These are phyloP conservation scores for Yamadazyma trypodendri DNA, from an alignment of 1,139 yeast genomes.

Conservation along the genomic window DNA sequence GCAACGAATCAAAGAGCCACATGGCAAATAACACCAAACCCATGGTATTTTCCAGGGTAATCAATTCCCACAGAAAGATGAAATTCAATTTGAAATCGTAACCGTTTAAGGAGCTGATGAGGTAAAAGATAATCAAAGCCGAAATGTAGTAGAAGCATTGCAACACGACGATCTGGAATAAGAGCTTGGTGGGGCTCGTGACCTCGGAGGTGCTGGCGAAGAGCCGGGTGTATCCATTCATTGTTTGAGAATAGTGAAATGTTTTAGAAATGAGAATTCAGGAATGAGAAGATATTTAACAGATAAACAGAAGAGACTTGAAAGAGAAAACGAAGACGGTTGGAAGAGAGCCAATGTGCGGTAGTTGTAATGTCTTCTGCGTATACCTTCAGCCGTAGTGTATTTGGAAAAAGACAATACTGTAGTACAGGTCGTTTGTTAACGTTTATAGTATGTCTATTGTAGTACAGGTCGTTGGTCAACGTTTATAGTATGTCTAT, in stretches of 20 bases:
- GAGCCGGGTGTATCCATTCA: slow-evolving; percentile 27
- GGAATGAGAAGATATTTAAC: neutral
- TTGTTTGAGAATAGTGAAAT: neutral
- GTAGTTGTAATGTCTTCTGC: too few species aligned
- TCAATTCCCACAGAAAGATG: slow-evolving; percentile 81
- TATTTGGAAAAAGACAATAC: too few species aligned
- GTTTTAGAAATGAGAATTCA: neutral
- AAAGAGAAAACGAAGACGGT: too few species aligned
- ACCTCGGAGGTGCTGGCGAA: slow-evolving; percentile 29
- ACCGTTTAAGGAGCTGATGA: slow-evolving; percentile 60
- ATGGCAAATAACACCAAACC: slow-evolving; percentile 71
- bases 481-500: too few species aligned
- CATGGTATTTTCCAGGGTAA: slow-evolving; percentile 72
- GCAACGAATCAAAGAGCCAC: slow-evolving; percentile 78
- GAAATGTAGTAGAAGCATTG: slow-evolving; percentile 68
- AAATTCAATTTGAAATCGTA: slow-evolving; percentile 61
- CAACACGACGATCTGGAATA: slow-evolving; percentile 58
- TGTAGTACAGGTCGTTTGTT: too few species aligned
- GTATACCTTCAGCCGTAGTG: too few species aligned
- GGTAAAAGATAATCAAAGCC: slow-evolving; percentile 56
- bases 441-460: too few species aligned
- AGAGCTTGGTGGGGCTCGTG: slow-evolving; percentile 38
- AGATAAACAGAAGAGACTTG: too few species aligned
- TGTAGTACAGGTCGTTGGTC: too few species aligned
- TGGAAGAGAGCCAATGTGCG: too few species aligned